Percentiles rank a stretch among this genome's conserved stretches.
phyloP scores from a whole-genome alignment of 1,284 basidiomycete genomes.

The Leccinum pachyderme region DNA sequence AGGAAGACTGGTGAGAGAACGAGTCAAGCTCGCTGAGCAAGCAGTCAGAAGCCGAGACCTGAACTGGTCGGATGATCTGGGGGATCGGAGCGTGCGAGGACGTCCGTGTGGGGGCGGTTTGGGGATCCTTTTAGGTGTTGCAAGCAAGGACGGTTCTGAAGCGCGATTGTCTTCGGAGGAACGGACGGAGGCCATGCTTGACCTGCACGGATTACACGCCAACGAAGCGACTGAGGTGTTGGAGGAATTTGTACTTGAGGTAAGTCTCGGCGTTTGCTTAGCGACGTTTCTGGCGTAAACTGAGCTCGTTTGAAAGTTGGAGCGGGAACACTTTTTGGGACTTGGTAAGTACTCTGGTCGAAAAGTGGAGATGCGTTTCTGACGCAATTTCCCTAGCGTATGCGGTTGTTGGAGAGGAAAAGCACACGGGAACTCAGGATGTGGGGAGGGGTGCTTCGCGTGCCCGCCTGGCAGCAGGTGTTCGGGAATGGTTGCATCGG shows the following conservation, averaged over 20 bases:
- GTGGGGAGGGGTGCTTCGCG: constrained; percentile 77
- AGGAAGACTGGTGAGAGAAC: constrained; percentile 75
- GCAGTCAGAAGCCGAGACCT: constrained; percentile 69
- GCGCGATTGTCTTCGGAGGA: constrained; percentile 71
- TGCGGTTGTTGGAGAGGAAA: constrained; percentile 91
- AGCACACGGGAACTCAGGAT: constrained; percentile 90
- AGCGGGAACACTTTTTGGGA: constrained; percentile 83
- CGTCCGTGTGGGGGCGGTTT: constrained; percentile 78
- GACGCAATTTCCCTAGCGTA: constrained; percentile 56
- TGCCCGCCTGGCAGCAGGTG: constrained; percentile 75
- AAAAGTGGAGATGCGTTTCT: constrained; percentile 2
- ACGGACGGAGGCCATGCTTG: constrained; percentile 77
- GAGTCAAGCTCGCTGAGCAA: constrained; percentile 72
- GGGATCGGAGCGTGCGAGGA: constrained; percentile 75
- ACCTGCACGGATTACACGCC: constrained; percentile 86
- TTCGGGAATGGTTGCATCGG: constrained; percentile 86
- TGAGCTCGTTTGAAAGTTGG: constrained; percentile 52
- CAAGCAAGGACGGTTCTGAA: constrained; percentile 54
- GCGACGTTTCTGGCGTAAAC: constrained; percentile 1
- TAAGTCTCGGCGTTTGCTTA: constrained; percentile 41
- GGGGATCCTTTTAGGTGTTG: constrained; percentile 84
- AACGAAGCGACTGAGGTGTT: constrained; percentile 90
- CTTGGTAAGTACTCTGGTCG: constrained; percentile 52
- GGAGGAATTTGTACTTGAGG: constrained; percentile 86
- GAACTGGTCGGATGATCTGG: constrained; percentile 80